phyloP scores from a whole-genome alignment of 495 filamentous ascomycete genomes.

The Sphaerosporella brunnea region DNA sequence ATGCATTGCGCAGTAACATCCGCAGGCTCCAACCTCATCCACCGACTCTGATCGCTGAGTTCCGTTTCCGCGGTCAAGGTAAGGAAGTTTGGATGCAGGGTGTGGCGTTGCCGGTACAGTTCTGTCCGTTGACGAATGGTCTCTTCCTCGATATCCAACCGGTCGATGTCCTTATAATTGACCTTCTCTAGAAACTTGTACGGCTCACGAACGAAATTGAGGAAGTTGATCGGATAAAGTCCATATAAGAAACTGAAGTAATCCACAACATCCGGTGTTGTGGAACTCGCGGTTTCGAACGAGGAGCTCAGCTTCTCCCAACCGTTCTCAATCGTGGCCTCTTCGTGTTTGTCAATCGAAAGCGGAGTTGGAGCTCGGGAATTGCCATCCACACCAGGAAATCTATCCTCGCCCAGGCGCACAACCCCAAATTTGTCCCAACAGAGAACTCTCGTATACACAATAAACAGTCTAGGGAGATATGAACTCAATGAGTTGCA shows the following conservation, averaged over 20 bases:
- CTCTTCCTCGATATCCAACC: slow-evolving; percentile 51
- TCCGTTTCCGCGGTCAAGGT: slow-evolving; percentile 52
- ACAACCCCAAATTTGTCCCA: slow-evolving; percentile 40
- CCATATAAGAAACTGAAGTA: slow-evolving; percentile 68
- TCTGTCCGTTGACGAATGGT: slow-evolving; percentile 54
- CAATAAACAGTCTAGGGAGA: slow-evolving; percentile 52
- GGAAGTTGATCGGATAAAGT: slow-evolving; percentile 62
- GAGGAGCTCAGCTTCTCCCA: slow-evolving; percentile 46
- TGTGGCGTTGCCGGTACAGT: slow-evolving; percentile 45
- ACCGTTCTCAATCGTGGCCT: not conserved
- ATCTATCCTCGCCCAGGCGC: slow-evolving; percentile 21
- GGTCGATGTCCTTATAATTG: slow-evolving; percentile 42
- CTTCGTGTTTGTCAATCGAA: not conserved
- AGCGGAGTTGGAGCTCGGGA: slow-evolving; percentile 9
- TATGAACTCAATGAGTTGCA: slow-evolving; percentile 44
- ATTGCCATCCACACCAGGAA: slow-evolving; percentile 16
- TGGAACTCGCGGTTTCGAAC: slow-evolving; percentile 38
- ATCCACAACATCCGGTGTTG: slow-evolving; percentile 51
- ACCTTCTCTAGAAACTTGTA: slow-evolving; percentile 48
- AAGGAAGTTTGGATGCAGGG: slow-evolving; percentile 59
- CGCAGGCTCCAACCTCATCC: slow-evolving; percentile 51
- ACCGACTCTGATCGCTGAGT: slow-evolving; percentile 48
- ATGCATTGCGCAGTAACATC: slow-evolving; percentile 56
- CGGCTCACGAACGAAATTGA: slow-evolving; percentile 59
- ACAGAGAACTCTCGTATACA: slow-evolving; percentile 55